These are phyloP conservation scores for Amylocarpus encephaloides DNA, from an alignment of 2,329 filamentous ascomycete species.

Conservation along the genomic window DNA sequence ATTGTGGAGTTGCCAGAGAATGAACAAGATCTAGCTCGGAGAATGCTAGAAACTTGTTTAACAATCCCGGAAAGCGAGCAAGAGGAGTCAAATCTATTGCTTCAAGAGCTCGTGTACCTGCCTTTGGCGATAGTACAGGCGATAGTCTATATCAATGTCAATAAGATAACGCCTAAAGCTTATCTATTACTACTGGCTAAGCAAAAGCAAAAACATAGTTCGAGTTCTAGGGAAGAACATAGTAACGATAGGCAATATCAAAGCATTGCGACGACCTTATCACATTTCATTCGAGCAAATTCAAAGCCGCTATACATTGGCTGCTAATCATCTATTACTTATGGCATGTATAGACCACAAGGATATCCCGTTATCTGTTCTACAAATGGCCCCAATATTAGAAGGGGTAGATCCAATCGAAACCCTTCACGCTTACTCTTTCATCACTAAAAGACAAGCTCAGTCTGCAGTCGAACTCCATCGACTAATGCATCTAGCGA, in stretches of 20 bases:
- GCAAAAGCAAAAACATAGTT: too few relatives aligned
- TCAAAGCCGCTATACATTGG: slow-evolving; percentile 22
- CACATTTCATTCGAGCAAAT: slow-evolving; percentile 38
- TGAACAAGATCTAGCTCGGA: slow-evolving; percentile 24
- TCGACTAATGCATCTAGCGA: slow-evolving; percentile 16
- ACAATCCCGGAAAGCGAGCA: slow-evolving; percentile 7
- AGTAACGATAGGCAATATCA: background rate
- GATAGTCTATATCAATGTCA: slow-evolving; percentile 35
- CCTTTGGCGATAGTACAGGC: slow-evolving; percentile 38
- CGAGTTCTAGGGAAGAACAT: too few relatives aligned
- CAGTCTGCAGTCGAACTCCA: slow-evolving; percentile 12
- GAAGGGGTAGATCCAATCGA: slow-evolving; percentile 14
- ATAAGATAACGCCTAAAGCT: slow-evolving; percentile 13
- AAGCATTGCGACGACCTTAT: slow-evolving; percentile 34
- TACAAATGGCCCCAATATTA: slow-evolving; percentile 25
- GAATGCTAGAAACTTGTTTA: slow-evolving; percentile 26
- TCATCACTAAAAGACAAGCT: slow-evolving; percentile 10
- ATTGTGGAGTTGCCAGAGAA: slow-evolving; percentile 31
- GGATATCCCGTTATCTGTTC: slow-evolving; percentile 34
- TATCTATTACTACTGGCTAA: slow-evolving; percentile 3
- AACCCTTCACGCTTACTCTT: slow-evolving; percentile 15
- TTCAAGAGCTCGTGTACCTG: slow-evolving; percentile 32
- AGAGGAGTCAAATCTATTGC: slow-evolving; percentile 11
- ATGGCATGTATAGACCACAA: slow-evolving; percentile 37
- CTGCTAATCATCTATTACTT: slow-evolving; percentile 35